These are phyloP conservation scores for Tolypocladium sp. DNA, from an alignment of 2,329 filamentous ascomycete species.

Conservation along the genomic window DNA sequence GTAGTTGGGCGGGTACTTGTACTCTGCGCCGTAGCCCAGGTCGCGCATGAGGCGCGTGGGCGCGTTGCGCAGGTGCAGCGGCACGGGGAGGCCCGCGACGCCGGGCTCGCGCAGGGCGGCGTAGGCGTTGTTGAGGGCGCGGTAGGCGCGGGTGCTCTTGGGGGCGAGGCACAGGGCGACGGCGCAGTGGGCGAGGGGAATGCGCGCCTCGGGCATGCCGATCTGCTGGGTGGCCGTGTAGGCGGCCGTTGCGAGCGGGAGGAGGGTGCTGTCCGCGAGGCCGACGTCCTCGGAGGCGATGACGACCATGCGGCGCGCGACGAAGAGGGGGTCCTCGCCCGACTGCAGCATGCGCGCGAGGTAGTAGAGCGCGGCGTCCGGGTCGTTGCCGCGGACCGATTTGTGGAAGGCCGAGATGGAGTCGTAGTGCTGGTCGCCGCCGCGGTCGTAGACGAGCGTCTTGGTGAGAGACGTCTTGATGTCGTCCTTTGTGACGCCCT, in stretches of 20 bases:
- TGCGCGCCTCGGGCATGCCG: constrained; percentile 89
- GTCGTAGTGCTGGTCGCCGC: constrained; percentile 95
- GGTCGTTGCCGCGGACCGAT: constrained; percentile 75
- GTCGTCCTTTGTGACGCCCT: constrained; percentile 59
- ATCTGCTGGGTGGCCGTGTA: constrained; percentile 88
- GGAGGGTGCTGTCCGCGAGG: constrained; percentile 74
- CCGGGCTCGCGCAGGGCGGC: constrained; percentile 75
- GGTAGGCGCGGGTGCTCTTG: constrained; percentile 82
- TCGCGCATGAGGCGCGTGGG: constrained; percentile 91
- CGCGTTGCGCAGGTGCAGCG: constrained; percentile 82
- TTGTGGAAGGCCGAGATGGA: constrained; percentile 97
- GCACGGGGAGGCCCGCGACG: constrained; percentile 71
- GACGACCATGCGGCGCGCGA: constrained; percentile 87
- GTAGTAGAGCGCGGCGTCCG: constrained; percentile 89
- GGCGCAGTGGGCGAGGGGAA: constrained; percentile 80
- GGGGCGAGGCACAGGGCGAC: constrained; percentile 72
- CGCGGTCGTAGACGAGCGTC: constrained; percentile 89
- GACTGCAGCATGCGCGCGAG: constrained; percentile 92
- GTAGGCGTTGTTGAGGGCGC: constrained; percentile 72
- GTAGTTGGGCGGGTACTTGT: constrained; percentile 96
- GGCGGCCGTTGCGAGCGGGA: constrained; percentile 75
- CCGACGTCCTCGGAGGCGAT: constrained; percentile 93
- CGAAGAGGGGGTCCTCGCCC: constrained; percentile 86
- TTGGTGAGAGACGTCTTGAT: constrained; percentile 81
- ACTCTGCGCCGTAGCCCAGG: constrained; percentile 79